Conservation (phyloP, 306 rosid species). For the Cyclanthera cordifolia region DNA sequence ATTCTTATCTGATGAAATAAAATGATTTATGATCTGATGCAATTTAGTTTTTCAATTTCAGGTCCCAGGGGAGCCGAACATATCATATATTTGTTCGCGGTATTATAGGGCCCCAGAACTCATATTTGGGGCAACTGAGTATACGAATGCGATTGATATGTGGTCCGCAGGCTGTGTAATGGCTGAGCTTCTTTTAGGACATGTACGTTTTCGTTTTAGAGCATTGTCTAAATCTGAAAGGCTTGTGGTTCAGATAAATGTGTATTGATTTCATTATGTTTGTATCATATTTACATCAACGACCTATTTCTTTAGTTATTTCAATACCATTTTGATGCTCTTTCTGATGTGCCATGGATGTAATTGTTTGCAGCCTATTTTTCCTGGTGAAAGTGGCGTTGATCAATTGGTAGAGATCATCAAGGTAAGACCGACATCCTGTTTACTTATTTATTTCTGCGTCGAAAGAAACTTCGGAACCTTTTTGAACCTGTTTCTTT, state of each 20-base stretch:
- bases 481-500: neutral
- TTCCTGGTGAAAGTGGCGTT: constrained; percentile 96
- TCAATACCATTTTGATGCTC: neutral
- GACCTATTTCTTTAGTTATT: neutral
- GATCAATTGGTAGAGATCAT: constrained; percentile 96
- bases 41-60: constrained; percentile 19
- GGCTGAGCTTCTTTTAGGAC: constrained; percentile 89
- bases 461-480: neutral
- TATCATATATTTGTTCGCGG: constrained; percentile 87
- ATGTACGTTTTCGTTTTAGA: constrained; percentile 28
- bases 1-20: constrained; percentile 1
- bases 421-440: constrained; percentile 32
- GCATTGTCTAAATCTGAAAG: neutral
- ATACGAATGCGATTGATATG: constrained; percentile 87
- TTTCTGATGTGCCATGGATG: too few species aligned
- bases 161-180: constrained; percentile 96
- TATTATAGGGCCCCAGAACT: constrained; percentile 96
- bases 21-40: constrained; percentile 8
- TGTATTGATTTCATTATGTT: too few species aligned
- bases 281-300: too few species aligned
- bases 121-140: constrained; percentile 94
- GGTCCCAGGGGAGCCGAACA: constrained; percentile 95
- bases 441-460: neutral
- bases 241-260: too few species aligned
- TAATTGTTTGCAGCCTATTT: constrained; percentile 62